Conservation (phyloP, 2,329 filamentous ascomycete species). For the Tolypocladium ovalisporum region DNA sequence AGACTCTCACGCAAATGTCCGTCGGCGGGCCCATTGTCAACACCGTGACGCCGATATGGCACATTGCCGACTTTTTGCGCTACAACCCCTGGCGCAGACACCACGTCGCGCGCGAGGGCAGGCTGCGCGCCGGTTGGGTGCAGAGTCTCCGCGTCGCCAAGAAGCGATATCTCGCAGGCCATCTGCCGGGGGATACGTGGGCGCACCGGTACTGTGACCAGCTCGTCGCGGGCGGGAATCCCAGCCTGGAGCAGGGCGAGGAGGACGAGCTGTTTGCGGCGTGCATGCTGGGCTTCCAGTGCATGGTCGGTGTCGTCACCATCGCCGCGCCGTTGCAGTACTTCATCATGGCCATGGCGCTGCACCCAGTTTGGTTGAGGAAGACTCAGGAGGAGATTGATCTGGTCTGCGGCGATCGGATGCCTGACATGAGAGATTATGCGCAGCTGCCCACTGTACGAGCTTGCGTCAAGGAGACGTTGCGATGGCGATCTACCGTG, state of each 20-base stretch:
- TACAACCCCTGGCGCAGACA: not conserved
- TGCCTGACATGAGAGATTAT: conserved; percentile 2
- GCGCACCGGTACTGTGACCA: not conserved
- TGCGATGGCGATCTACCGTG: conserved; percentile 47
- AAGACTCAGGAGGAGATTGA: conserved; percentile 43
- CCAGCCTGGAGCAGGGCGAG: conserved; percentile 25
- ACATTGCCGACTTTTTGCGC: not conserved
- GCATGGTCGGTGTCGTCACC: conserved; percentile 38
- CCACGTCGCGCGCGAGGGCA: not conserved
- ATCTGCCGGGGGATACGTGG: not conserved
- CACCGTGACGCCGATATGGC: not conserved
- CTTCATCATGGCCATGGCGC: conserved; percentile 40
- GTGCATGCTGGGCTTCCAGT: conserved; percentile 41
- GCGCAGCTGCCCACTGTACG: conserved; percentile 18
- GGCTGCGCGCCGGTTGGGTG: not conserved
- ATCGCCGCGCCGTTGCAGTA: conserved; percentile 38
- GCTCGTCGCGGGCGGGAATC: conserved; percentile 12
- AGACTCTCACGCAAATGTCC: not conserved
- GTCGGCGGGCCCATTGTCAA: not conserved
- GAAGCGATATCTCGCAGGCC: not conserved
- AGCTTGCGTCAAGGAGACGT: conserved; percentile 45
- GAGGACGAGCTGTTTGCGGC: conserved; percentile 34
- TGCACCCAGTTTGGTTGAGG: conserved; percentile 40
- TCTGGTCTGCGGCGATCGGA: not conserved
- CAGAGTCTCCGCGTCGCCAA: not conserved